Percentiles rank a stretch among this genome's conserved stretches.
phyloP scores from a whole-genome alignment of 2,329 filamentous ascomycete species.

The Colletotrichum navitas region DNA sequence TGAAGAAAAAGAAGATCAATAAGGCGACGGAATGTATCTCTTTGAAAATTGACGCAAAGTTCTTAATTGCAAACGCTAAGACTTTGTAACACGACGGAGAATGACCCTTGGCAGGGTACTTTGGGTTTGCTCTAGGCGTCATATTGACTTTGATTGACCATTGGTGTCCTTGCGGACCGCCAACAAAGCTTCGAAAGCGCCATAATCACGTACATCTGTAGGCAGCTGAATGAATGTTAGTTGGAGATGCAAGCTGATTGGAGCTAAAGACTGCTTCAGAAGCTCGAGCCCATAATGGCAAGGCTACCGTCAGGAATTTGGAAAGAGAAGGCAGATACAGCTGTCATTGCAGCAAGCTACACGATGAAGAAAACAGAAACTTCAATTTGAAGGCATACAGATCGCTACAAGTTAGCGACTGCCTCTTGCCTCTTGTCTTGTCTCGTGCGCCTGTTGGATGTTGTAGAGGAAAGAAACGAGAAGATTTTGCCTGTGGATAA shows the following conservation, averaged over 20 bases:
- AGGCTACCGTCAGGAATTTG: not conserved
- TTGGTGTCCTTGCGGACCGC: slow-evolving; percentile 39
- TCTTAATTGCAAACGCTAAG: slow-evolving; percentile 80
- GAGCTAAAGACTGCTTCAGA: not conserved
- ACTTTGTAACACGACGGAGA: slow-evolving; percentile 95
- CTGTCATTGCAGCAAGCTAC: not conserved
- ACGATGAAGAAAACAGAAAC: too few species aligned
- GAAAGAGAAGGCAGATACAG: not conserved
- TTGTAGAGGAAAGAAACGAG: not conserved
- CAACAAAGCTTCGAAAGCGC: slow-evolving; percentile 90
- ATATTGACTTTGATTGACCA: slow-evolving; percentile 86
- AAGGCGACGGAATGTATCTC: slow-evolving; percentile 73
- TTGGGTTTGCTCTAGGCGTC: slow-evolving; percentile 83
- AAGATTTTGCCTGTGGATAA: slow-evolving; percentile 11
- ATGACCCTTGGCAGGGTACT: slow-evolving; percentile 88
- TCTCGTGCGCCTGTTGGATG: not conserved
- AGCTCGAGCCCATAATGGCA: too few species aligned
- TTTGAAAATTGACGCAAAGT: slow-evolving; percentile 86
- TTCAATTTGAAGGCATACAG: not conserved
- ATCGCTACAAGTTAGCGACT: not conserved
- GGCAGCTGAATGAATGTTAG: not conserved
- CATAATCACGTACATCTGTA: slow-evolving; percentile 49
- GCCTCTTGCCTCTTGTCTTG: not conserved
- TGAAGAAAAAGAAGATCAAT: not conserved
- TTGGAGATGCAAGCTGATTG: not conserved